Conservation (phyloP, 2,329 filamentous ascomycete species). For the Xylariales sp. region DNA sequence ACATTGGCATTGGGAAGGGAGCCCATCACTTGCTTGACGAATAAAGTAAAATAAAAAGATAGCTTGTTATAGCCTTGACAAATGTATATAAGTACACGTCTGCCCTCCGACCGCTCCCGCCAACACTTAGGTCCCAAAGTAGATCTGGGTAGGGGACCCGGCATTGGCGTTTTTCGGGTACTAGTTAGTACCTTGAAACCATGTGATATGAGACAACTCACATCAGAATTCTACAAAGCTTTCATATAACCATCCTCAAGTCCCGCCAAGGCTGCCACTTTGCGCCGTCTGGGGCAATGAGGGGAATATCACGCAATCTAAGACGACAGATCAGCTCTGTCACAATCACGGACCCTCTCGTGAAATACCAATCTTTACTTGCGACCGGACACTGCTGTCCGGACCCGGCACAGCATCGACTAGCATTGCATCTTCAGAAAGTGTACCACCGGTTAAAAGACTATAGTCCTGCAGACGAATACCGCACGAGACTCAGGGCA, state of each 20-base stretch:
- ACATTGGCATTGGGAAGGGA: no score
- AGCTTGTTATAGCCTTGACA: no score
- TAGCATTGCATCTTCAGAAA: constrained; percentile 81
- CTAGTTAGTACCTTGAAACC: background rate
- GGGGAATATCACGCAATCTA: constrained; percentile 44
- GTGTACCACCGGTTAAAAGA: constrained; percentile 81
- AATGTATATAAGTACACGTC: no score
- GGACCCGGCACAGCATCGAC: constrained; percentile 77
- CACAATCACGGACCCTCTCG: constrained; percentile 76
- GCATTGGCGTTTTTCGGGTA: no score
- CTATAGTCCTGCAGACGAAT: constrained; percentile 78
- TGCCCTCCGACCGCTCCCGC: no score
- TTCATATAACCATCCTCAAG: background rate
- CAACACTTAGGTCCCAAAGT: no score
- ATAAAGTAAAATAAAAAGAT: no score
- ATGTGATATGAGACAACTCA: background rate
- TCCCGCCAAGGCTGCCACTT: background rate
- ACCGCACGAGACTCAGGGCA: constrained; percentile 72
- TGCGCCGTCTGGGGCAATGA: background rate
- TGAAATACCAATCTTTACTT: constrained; percentile 79
- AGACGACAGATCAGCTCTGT: constrained; percentile 57
- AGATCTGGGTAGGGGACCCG: no score
- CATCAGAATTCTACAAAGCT: background rate
- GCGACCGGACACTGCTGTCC: constrained; percentile 74
- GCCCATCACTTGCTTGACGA: no score